Base-by-base conservation (phyloP, 2,329 filamentous ascomycete species). In the Akanthomyces uredinophilus region DNA sequence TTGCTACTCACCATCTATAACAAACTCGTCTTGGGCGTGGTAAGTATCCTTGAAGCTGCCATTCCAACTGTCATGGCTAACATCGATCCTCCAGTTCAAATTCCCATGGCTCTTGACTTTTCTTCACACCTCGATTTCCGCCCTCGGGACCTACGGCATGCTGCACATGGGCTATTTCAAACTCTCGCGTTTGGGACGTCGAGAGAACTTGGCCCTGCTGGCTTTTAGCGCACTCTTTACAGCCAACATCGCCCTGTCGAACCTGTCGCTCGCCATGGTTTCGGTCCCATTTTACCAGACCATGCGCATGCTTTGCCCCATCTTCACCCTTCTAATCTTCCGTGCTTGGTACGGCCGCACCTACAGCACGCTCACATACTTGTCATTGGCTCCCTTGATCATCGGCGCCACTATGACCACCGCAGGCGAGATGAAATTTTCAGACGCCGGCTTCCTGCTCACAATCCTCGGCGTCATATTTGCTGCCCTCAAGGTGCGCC, bases 281-380 rank as follows among this genome's bases (percentile, higher is more conserved):
- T 87, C 85, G 0, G 82, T 87, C n/a, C 82, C 85, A 2, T 87
- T 87, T 72, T 86, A 87, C 71, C 85, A 87, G 71, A 84, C 86
- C 63, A 81, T 87, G 72, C 81, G 85, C 65, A 85, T 85, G 64
- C 83, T 84, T 22, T 83, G 80, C 64, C 85, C 85, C 32, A 79
- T 87, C 67, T 84, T 87, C 70, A 86, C 85, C 58, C 82, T 87
- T 61, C 71, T 85, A 65, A 85, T 87, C 70, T 86, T 84, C 75
- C 81, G 82, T 57, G 68, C 83, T 56, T 79, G 79, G 69, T 86
- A 83, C 70, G 71, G 75, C 64, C 81, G 83, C 60, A 79, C 77
- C 20, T 87, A 87, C 72, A 78, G 81, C 63, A 76, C 69, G 37
- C 75, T 79, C 66, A 87, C 84, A 16, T 87, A 87, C 70, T 70